A percentile compares a stretch with the other conserved stretches of the same genome.
These are phyloP conservation scores for Chaetothyriales sp. DNA, from an alignment of 2,329 filamentous ascomycete species.

Conservation along the genomic window DNA sequence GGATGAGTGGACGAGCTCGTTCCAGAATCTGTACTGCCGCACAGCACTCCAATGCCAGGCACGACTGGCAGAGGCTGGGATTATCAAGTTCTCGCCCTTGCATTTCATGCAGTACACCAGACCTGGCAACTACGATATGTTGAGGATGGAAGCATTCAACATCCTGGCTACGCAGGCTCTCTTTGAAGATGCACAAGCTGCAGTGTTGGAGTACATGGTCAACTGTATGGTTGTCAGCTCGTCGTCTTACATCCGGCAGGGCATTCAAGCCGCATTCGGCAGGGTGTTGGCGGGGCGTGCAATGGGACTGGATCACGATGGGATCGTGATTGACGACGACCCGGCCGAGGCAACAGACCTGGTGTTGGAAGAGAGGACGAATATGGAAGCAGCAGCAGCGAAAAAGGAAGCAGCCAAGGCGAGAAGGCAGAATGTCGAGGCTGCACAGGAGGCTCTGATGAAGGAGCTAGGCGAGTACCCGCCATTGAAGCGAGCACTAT, in stretches of 20 bases:
- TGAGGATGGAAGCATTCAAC: constrained; percentile 44
- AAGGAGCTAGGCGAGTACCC: constrained; percentile 35
- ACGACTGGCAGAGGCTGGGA: constrained; percentile 38
- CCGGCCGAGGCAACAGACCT: constrained; percentile 29
- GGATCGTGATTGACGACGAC: constrained; percentile 43
- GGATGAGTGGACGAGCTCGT: constrained; percentile 52
- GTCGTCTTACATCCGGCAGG: constrained; percentile 42
- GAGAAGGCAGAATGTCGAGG: constrained; percentile 41
- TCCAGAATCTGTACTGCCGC: constrained; percentile 47
- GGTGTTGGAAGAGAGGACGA: constrained; percentile 37
- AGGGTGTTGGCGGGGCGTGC: constrained; percentile 43
- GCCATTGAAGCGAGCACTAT: constrained; percentile 38
- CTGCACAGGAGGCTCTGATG: constrained; percentile 43
- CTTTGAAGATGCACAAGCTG: constrained; percentile 30
- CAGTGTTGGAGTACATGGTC: constrained; percentile 41
- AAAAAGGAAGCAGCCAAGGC: constrained; percentile 35
- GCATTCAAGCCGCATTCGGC: constrained; percentile 38
- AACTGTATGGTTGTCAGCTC: constrained; percentile 41
- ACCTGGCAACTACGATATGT: constrained; percentile 43
- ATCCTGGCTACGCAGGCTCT: constrained; percentile 42
- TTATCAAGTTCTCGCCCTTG: constrained; percentile 37
- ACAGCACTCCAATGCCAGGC: constrained; percentile 46
- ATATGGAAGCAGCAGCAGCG: constrained; percentile 25
- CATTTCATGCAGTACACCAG: constrained; percentile 49
- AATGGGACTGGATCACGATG: constrained; percentile 34